These are phyloP conservation scores for Kalanchoe fedtschenkoi DNA, from an alignment of 164 flowering plant species.

Conservation along the genomic window DNA sequence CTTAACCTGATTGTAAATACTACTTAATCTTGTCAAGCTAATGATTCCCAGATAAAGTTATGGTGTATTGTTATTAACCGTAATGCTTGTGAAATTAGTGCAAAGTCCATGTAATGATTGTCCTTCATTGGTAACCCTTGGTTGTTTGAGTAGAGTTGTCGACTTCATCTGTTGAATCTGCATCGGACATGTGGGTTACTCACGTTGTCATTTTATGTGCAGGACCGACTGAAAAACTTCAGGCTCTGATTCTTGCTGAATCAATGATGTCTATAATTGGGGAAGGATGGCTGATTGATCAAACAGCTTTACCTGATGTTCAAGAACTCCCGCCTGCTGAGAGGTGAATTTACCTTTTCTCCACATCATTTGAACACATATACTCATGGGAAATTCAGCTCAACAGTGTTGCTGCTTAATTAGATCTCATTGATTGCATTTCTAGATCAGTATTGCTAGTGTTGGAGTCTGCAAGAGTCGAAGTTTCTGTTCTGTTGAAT, in stretches of 20 bases:
- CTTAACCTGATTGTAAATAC: not conserved
- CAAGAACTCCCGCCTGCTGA: slow-evolving; percentile 51
- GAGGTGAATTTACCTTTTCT: slow-evolving; percentile 27
- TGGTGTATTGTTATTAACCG: not conserved
- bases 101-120: too few species aligned
- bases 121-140: not conserved
- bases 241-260: slow-evolving; percentile 79
- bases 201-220: slow-evolving; percentile 14
- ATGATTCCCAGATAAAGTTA: too few species aligned
- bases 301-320: slow-evolving; percentile 28
- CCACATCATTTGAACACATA: not conserved
- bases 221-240: slow-evolving; percentile 68
- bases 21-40: too few species aligned
- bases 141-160: not conserved
- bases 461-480: slow-evolving; percentile 82
- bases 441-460: slow-evolving; percentile 80
- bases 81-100: too few species aligned
- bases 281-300: slow-evolving; percentile 66
- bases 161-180: not conserved
- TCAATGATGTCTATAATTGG: slow-evolving; percentile 49
- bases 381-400: not conserved
- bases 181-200: not conserved
- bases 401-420: not conserved
- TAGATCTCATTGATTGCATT: slow-evolving; percentile 7
- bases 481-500: slow-evolving; percentile 78